A percentile compares a stretch with the other conserved stretches of the same genome.
Evolutionary conservation across 345 rosid genomes (phyloP).

Genomic region (Salix brachista): DNA sequence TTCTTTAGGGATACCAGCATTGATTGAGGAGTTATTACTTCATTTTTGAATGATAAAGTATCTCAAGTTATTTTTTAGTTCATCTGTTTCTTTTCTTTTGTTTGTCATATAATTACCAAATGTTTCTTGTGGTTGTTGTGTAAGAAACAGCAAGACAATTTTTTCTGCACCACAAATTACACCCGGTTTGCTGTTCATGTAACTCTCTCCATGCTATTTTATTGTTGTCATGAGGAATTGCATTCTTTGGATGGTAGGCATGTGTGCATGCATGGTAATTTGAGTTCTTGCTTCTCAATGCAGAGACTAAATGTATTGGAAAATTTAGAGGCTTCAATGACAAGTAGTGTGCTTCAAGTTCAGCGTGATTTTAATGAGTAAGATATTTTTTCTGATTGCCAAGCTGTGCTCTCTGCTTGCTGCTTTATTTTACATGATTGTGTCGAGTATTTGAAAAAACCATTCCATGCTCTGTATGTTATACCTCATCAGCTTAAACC

Average conservation of each 20-base stretch:
- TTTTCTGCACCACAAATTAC: neutral
- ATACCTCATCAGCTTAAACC: neutral
- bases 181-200: neutral
- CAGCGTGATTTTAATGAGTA: conserved; percentile 94
- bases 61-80: neutral
- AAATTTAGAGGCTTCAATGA: conserved; percentile 56
- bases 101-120: neutral
- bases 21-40: neutral
- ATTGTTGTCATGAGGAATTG: neutral
- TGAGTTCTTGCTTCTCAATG: conserved; percentile 19
- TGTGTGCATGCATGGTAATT: neutral
- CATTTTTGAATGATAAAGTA: neutral
- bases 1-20: neutral
- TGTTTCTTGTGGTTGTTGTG: neutral
- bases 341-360: conserved; percentile 38
- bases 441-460: neutral
- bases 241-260: neutral
- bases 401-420: neutral
- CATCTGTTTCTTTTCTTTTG: neutral
- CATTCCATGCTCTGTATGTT: neutral
- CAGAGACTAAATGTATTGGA: conserved; percentile 81
- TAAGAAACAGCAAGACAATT: neutral
- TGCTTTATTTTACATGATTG: conserved; percentile 4
- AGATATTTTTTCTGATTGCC: conserved; percentile 22
- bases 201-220: neutral